A percentile compares a stretch with the other conserved stretches of the same genome.
phyloP scores from a whole-genome alignment of 2,329 filamentous ascomycete species.

The Xylariales sp. region DNA sequence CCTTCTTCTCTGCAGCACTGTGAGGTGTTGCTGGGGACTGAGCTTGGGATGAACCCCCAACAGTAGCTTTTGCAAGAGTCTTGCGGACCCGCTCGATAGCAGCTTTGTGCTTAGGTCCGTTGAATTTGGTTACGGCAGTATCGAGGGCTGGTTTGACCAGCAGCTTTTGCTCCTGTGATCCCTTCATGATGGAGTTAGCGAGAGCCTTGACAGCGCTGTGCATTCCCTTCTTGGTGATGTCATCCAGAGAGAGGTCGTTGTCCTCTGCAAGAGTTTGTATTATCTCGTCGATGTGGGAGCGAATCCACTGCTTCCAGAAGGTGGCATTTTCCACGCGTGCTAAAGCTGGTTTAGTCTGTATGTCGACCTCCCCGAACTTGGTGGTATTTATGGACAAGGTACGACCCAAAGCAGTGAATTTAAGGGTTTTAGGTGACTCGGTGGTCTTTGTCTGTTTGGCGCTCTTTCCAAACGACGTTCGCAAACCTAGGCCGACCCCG shows the following conservation, averaged over 20 bases:
- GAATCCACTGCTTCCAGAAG: constrained; percentile 2
- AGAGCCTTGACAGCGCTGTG: constrained; percentile 1
- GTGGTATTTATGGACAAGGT: constrained; percentile 3
- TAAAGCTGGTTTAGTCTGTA: background rate
- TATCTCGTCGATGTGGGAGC: background rate
- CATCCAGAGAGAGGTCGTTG: background rate
- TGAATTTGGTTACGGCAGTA: too few species aligned
- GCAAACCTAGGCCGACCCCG: constrained; percentile 18
- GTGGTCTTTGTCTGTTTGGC: constrained; percentile 1
- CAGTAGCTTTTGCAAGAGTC: too few species aligned
- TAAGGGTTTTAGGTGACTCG: background rate
- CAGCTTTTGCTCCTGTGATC: constrained; percentile 1
- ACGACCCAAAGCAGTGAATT: too few species aligned
- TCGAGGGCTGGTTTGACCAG: background rate
- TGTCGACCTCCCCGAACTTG: constrained; percentile 2
- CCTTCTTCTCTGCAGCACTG: too few species aligned
- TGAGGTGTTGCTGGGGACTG: too few species aligned
- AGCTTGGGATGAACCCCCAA: too few species aligned
- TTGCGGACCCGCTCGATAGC: too few species aligned
- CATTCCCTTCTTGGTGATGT: background rate
- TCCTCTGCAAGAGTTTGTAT: background rate
- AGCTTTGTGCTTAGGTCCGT: too few species aligned
- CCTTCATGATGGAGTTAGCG: background rate
- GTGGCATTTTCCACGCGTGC: background rate
- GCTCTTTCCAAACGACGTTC: constrained; percentile 19